Evolutionary conservation across 2,329 filamentous ascomycete genomes (phyloP).

Genomic region (Bisporella sp.): DNA sequence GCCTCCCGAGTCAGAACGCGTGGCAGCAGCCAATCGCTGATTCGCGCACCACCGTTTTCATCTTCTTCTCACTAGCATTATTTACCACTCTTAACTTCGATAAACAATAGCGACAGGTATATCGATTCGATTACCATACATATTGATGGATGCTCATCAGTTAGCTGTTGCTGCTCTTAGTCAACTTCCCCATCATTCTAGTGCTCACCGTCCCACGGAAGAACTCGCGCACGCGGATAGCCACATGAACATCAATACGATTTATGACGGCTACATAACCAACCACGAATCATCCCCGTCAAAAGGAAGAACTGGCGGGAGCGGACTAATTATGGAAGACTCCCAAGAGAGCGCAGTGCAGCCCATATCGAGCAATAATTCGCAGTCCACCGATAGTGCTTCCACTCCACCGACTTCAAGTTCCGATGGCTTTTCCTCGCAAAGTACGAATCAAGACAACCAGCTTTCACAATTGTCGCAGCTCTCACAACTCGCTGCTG

Average conservation of each 20-base stretch:
- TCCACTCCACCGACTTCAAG: constrained; percentile 32
- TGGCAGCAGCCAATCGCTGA: not conserved
- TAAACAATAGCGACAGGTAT: not conserved
- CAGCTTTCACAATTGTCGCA: constrained; percentile 47
- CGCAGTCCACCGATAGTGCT: constrained; percentile 36
- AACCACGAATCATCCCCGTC: constrained; percentile 7
- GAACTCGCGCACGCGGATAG: constrained; percentile 11
- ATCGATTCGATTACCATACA: no score
- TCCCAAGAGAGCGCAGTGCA: constrained; percentile 7
- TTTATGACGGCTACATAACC: constrained; percentile 9
- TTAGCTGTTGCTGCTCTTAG: constrained; percentile 23
- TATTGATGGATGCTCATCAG: constrained; percentile 21
- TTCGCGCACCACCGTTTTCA: not conserved
- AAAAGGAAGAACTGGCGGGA: constrained; percentile 1
- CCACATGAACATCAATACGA: constrained; percentile 20
- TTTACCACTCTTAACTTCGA: not conserved
- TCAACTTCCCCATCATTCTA: constrained; percentile 11
- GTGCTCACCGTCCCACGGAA: constrained; percentile 11
- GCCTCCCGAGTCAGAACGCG: not conserved
- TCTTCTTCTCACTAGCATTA: not conserved
- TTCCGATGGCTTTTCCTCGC: constrained; percentile 27
- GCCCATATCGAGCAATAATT: constrained; percentile 33
- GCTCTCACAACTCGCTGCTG: constrained; percentile 51
- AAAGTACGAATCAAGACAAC: constrained; percentile 41
- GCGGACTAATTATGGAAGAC: constrained; percentile 6